Base-by-base conservation (phyloP, 495 filamentous ascomycete genomes). In the Pyrenopolyporus hunteri region DNA sequence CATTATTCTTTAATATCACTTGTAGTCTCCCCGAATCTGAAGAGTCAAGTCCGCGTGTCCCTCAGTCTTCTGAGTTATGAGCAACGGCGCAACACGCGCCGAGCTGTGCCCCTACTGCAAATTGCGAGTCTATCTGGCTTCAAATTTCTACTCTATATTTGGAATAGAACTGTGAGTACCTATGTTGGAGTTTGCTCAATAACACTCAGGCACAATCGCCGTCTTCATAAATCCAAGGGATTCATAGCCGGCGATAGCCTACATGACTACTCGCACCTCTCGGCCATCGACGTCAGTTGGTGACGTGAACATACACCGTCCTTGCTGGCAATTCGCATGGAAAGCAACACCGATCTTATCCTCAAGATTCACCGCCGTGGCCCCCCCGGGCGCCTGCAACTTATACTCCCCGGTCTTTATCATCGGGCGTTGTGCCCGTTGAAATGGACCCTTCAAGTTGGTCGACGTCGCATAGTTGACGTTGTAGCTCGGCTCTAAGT, bases 361-460 rank as follows among this genome's bases (percentile, higher is more conserved):
- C 1, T 69, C 69, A 45, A 70, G 73, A 9, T 74, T 75, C 11
- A 67, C 57, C 4, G 57, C 63, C 0, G 76, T 81, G 6, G 78
- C 82, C n/a, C 82, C 81, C 6, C 83, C 83, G 6, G 83, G 83
- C 23, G 80, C 80, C 6, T 68, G 75, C 4, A 84, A 44, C 8
- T 70, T 67, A 26, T 70, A 76, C 51, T 78, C 74, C 0, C 75
- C 77, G 0, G 76, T 75, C 59, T 70, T 68, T 7, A 80, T 28
- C 57, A 83, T 51, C 45, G 73, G 66, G 20, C 59, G 36, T 7
- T 64, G 73, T 0, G 57, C 68, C 67, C 79, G 79, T 8, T 57
- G 63, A 56, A 77, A 85, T 8, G 78, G 82, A 0, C 81, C 81
- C 1, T 52, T 57, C 8, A 85, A 60, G 11, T 57, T 69, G 7